Evolutionary conservation across 331 rosid species (phyloP).

Genomic region (Acacia concinna): DNA sequence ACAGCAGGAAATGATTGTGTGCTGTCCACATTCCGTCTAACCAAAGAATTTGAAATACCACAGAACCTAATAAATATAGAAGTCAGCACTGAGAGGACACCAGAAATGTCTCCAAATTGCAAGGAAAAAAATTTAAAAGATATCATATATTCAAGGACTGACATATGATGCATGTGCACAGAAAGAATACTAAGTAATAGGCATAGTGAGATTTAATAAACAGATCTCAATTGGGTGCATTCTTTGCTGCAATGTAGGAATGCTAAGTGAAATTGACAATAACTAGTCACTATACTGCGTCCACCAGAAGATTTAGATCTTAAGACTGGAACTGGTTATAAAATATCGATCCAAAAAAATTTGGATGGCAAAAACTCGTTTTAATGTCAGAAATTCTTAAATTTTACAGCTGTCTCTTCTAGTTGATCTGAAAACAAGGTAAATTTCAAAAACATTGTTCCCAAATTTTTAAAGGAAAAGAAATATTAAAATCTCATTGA

Average conservation of each 20-base stretch:
- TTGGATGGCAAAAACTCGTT: background rate
- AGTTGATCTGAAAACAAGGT: background rate
- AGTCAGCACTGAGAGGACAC: conserved; percentile 17
- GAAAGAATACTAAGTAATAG: background rate
- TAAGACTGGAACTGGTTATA: background rate
- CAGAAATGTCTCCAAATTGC: background rate
- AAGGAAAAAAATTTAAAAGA: conserved; percentile 9
- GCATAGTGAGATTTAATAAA: conserved; percentile 9
- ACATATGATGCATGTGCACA: background rate
- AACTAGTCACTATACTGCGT: background rate
- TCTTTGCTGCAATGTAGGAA: background rate
- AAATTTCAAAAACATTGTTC: background rate
- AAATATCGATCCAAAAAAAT: conserved; percentile 9
- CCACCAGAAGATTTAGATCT: conserved; percentile 18
- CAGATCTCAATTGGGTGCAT: background rate
- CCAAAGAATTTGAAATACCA: conserved; percentile 71
- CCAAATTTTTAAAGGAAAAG: background rate
- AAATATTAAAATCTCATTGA: background rate
- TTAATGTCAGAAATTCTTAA: background rate
- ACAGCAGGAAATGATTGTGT: conserved; percentile 36
- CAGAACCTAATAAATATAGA: conserved; percentile 65
- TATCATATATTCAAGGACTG: conserved; percentile 3
- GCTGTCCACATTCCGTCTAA: conserved; percentile 56
- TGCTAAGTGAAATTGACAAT: background rate
- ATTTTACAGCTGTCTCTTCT: background rate